Conservation (phyloP, 805 yeast species). For the Candida jianshihensis region DNA sequence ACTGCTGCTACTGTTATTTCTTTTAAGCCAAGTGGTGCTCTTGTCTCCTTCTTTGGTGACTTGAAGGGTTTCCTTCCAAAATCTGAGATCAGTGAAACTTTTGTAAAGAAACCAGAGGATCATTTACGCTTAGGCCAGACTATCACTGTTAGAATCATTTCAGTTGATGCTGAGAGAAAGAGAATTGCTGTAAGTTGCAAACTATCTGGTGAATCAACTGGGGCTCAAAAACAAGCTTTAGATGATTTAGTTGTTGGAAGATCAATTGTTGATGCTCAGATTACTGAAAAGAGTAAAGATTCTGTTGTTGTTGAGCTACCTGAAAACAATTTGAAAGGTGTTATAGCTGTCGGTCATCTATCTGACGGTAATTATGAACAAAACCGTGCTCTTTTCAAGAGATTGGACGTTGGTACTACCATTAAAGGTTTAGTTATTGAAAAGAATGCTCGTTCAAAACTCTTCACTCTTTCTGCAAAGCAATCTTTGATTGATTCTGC, state of each 20-base stretch:
- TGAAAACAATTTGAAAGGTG: conserved; percentile 50
- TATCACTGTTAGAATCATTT: conserved; percentile 58
- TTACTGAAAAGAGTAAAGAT: conserved; percentile 73
- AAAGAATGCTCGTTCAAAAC: conserved; percentile 53
- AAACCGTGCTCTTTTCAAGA: conserved; percentile 58
- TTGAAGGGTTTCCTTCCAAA: conserved; percentile 78
- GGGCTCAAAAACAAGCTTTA: conserved; percentile 40
- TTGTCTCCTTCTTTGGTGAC: conserved; percentile 76
- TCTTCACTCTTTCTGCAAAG: conserved; percentile 60
- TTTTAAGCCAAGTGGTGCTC: conserved; percentile 70
- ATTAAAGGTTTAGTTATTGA: conserved; percentile 59
- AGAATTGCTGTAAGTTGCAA: conserved; percentile 71
- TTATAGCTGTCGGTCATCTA: conserved; percentile 65
- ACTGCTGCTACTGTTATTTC: conserved; percentile 70
- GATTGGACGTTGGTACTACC: conserved; percentile 52
- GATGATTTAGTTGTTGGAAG: conserved; percentile 50
- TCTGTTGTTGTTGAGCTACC: conserved; percentile 57
- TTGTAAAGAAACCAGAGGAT: conserved; percentile 69
- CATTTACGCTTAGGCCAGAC: conserved; percentile 82
- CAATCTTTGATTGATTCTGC: conserved; percentile 62
- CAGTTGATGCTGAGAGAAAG: conserved; percentile 43
- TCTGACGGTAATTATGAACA: conserved; percentile 73
- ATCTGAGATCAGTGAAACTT: conserved; percentile 85
- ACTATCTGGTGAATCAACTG: conserved; percentile 45
- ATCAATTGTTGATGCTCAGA: conserved; percentile 47